phyloP scores from a whole-genome alignment of 352 stramenopile genomes.

The Globisporangium cystogenes region DNA sequence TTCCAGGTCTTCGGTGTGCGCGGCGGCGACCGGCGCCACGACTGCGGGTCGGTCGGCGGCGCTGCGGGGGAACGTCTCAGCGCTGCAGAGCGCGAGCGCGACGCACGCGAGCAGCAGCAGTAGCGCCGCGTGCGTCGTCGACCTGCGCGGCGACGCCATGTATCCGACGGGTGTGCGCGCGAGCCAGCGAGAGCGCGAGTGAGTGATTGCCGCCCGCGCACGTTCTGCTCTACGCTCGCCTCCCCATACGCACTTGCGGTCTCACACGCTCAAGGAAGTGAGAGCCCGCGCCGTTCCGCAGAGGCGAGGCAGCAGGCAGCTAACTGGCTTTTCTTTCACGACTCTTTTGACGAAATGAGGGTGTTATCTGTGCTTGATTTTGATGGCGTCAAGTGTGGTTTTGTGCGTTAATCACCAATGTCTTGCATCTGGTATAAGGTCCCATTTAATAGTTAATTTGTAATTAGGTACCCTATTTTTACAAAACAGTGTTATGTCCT shows the following conservation, averaged over 20 bases:
- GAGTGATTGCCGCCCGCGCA: neutral
- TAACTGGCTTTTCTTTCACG: neutral
- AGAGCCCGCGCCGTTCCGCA: neutral
- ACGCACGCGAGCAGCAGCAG: neutral
- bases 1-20: neutral
- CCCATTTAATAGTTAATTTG: neutral
- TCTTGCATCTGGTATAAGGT: neutral
- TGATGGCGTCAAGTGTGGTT: neutral
- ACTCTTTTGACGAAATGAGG: neutral
- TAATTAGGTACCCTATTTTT: no score
- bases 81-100: neutral
- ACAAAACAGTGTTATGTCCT: no score
- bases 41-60: neutral
- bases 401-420: no score
- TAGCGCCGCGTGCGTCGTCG: neutral
- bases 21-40: conserved; percentile 6
- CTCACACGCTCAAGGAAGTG: neutral
- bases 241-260: neutral
- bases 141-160: neutral
- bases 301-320: neutral
- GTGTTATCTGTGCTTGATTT: no score
- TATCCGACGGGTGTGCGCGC: neutral
- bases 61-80: conserved; percentile 7
- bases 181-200: conserved; percentile 2
- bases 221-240: no score